Evolutionary conservation across 495 filamentous ascomycete species (phyloP).

Genomic region (Penicillium cataractarum): DNA sequence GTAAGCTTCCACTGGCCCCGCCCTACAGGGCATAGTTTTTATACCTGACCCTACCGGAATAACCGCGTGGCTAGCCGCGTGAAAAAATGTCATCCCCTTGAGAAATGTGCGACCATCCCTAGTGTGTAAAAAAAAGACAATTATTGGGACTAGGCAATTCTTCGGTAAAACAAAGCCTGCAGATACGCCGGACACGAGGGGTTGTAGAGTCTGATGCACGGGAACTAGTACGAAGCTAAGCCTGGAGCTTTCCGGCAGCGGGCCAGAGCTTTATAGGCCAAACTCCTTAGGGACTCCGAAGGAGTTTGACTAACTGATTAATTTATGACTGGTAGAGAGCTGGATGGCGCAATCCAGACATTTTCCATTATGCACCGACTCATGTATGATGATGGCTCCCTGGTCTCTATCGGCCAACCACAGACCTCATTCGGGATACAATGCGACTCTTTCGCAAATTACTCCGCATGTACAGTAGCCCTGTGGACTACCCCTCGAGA

Average conservation of each 20-base stretch:
- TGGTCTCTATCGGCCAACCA: neutral
- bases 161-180: neutral
- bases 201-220: conserved; percentile 1
- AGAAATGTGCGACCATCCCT: neutral
- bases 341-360: neutral
- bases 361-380: neutral
- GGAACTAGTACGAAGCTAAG: conserved; percentile 14
- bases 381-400: conserved; percentile 23
- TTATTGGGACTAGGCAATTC: neutral
- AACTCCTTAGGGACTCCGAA: neutral
- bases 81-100: neutral
- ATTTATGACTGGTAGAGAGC: neutral
- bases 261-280: conserved; percentile 16
- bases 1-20: conserved; percentile 3
- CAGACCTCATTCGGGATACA: neutral
- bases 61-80: neutral
- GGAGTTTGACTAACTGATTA: neutral
- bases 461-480: neutral
- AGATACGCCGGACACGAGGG: neutral
- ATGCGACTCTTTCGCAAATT: neutral
- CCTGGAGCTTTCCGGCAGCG: conserved; percentile 3
- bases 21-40: conserved; percentile 2
- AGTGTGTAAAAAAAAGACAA: neutral
- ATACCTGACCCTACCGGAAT: neutral
- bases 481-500: neutral